Base-by-base conservation (phyloP, 257 asterid genomes). In the Solanum habrochaites region DNA sequence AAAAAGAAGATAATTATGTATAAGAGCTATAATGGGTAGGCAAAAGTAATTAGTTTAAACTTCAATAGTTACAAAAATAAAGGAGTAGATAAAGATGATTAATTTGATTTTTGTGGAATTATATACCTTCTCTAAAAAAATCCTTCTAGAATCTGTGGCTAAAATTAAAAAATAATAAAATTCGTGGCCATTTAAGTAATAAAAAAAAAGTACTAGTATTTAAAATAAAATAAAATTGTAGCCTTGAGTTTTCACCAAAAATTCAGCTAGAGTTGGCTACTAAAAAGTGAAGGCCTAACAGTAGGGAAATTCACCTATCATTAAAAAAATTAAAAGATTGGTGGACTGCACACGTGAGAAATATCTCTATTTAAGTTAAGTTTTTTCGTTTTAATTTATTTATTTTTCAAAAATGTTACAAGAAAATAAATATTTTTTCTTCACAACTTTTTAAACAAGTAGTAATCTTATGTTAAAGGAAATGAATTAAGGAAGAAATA, bases 341-440 rank as follows among this genome's bases (percentile, higher is more conserved):
- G 49, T 20, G 81, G 49, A 72, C 29, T 72, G 81, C 29, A 25
- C 81, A 35, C 81, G 47, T 37, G 80, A 10, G 47, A 72, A 58
- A 58, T 47, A 2, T 47, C 58, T 47, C 58, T 47, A 47, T 11
- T 11, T 45, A 47, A 15, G 60, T 15, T 3, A 2, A 49, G 0
- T 49, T 49, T 45, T 45, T 45, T 45, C 11, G 0, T 18, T 56
- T 56, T 56, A 56, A 18, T 56, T 56, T 56, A 0, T 20, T 56
- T 1, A 58, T 21, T 6, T 2, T 49, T 52, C 0, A 0, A 52
- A 16, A 6, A 2, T 56, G 0, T 18, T 56, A 7, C 2, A 1
- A 56, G 0, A 15, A 49, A 42, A 2, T 10, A 2, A 0, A 12
- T 14, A 6, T 52, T 14, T 52, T 16, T 56, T 56, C 56, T 47